Evolutionary conservation across 2,329 filamentous ascomycete species (phyloP).

Genomic region (Alternaria sp.): DNA sequence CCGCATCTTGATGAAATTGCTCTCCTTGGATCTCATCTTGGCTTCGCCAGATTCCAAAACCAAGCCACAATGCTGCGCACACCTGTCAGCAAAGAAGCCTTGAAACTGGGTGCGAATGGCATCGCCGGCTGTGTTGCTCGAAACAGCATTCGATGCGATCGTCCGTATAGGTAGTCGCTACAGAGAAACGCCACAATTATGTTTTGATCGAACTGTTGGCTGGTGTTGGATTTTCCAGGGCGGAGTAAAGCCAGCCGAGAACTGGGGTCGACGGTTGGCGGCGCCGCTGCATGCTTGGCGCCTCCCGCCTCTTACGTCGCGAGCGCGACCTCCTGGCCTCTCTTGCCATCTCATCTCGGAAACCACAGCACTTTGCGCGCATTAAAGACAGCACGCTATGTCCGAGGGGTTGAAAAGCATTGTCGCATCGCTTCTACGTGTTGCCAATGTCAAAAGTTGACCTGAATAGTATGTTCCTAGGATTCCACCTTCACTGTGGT

Average conservation of each 20-base stretch:
- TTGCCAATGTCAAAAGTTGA: not conserved
- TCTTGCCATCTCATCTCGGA: not conserved
- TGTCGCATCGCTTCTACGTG: not conserved
- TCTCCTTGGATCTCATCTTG: not conserved
- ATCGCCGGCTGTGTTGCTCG: constrained; percentile 17
- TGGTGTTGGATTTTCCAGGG: not conserved
- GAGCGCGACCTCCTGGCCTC: constrained; percentile 17
- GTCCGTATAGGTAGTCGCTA: not conserved
- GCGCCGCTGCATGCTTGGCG: constrained; percentile 15
- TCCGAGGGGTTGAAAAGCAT: not conserved
- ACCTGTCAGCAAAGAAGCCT: not conserved
- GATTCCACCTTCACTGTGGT: not conserved
- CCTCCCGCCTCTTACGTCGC: constrained; percentile 16
- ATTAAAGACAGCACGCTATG: not conserved
- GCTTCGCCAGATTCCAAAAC: not conserved
- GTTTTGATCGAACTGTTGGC: constrained; percentile 1
- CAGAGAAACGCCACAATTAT: constrained; percentile 5
- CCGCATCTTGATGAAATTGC: not conserved
- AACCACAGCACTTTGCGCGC: not conserved
- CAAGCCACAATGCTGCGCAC: not conserved
- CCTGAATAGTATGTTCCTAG: not conserved
- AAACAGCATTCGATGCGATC: constrained; percentile 20
- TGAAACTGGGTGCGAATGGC: not conserved
- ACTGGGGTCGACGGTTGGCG: constrained; percentile 14
- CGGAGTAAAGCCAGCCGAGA: constrained; percentile 15